Percentiles rank a stretch among this genome's conserved stretches.
These are phyloP conservation scores for Chrysoporthe deuterocubensis DNA, from an alignment of 2,329 filamentous ascomycete genomes.

Conservation along the genomic window DNA sequence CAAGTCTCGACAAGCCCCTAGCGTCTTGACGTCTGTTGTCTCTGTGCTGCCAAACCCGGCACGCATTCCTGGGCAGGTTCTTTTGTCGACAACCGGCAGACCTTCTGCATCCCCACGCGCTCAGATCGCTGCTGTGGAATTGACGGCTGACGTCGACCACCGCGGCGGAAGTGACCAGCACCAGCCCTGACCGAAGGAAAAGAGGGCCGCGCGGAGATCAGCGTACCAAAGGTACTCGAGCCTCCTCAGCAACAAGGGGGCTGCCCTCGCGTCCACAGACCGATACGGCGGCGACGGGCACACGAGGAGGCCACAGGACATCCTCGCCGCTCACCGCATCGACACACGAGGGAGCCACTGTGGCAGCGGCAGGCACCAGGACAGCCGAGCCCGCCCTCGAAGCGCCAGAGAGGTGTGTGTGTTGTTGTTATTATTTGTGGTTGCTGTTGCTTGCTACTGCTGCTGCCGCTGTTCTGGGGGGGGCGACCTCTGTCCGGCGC, in stretches of 20 bases:
- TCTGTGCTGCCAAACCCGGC: not conserved
- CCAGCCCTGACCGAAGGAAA: not conserved
- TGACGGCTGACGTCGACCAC: constrained; percentile 6
- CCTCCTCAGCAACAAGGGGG: not conserved
- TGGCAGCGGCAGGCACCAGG: too few species aligned
- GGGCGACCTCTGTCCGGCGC: not conserved
- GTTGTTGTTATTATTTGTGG: too few species aligned
- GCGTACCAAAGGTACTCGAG: not conserved
- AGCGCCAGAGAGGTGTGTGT: not conserved
- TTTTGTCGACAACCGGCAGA: not conserved
- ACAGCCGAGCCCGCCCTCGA: too few species aligned
- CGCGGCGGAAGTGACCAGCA: not conserved
- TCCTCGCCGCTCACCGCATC: not conserved
- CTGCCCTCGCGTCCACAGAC: not conserved
- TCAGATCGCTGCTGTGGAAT: not conserved
- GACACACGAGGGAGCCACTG: too few species aligned
- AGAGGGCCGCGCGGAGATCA: constrained; percentile 8
- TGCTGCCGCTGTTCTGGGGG: too few species aligned
- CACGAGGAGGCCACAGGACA: not conserved
- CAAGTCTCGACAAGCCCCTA: not conserved
- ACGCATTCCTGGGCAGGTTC: not conserved
- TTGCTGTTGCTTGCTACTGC: too few species aligned
- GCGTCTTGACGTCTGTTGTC: not conserved
- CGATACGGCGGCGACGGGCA: not conserved
- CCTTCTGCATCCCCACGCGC: not conserved